phyloP scores from a whole-genome alignment of 805 yeast genomes.

The Spathaspora sp. region DNA sequence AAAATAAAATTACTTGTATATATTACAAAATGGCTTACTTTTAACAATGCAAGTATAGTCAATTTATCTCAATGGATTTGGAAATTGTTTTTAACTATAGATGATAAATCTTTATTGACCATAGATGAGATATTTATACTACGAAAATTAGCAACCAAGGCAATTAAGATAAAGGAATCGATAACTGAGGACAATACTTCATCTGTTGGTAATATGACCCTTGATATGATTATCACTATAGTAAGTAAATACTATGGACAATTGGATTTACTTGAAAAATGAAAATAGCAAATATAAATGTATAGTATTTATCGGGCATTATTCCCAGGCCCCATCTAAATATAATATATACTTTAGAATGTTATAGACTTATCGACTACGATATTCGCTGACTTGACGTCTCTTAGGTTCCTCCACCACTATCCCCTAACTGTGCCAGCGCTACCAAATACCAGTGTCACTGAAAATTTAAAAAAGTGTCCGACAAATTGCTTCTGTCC shows the following conservation, averaged over 20 bases:
- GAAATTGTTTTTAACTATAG: slow-evolving; percentile 30
- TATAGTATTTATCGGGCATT: too few relatives aligned
- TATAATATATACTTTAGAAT: too few relatives aligned
- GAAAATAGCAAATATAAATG: too few relatives aligned
- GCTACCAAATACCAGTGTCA: not conserved
- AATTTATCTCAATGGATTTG: slow-evolving; percentile 35
- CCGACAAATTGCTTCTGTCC: not conserved
- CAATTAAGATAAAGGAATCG: slow-evolving; percentile 20
- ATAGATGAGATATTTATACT: slow-evolving; percentile 29
- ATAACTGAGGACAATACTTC: not conserved
- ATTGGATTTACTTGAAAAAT: slow-evolving; percentile 20
- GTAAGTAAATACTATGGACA: slow-evolving; percentile 35
- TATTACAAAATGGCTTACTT: slow-evolving; percentile 36
- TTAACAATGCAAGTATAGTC: slow-evolving; percentile 4
- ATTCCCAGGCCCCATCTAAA: too few relatives aligned
- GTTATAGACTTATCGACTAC: not conserved
- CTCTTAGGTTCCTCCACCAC: too few relatives aligned
- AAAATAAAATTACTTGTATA: slow-evolving; percentile 31
- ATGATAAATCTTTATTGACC: slow-evolving; percentile 23
- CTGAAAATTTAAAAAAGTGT: not conserved
- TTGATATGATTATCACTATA: slow-evolving; percentile 27
- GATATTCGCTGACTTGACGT: too few relatives aligned
- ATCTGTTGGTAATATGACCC: slow-evolving; percentile 13
- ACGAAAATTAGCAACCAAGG: slow-evolving; percentile 37
- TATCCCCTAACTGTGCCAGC: not conserved